Base-by-base conservation (phyloP, 257 asterid genomes). In the Striga asiatica region DNA sequence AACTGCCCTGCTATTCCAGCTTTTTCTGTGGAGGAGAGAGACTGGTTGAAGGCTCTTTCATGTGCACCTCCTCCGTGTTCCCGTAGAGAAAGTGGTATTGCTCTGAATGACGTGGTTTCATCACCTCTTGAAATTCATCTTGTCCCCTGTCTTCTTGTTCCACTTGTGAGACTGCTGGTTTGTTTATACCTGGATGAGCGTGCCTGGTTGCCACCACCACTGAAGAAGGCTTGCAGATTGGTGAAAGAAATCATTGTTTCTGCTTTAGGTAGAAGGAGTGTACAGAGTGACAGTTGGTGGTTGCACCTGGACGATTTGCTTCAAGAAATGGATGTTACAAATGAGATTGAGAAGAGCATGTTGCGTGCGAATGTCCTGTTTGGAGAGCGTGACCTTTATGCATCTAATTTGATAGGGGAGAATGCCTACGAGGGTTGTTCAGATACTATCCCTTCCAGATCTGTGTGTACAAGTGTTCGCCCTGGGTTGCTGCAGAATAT, bases 51-150 rank as follows among this genome's bases (percentile, higher is more conserved):
- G 74, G 97, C 99, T 69, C 80, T 88, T 53, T 74, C 81, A 18
- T 71, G 79, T 66, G 85, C 93, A 56, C 87, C 94, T 4, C 93
- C 91, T 66, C 99, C 99, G 31, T 92, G 97, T 63, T 92, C 99
- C 57, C 83, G 80, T 23, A 81, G 99, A 75, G 97, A 92, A 68
- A 86, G 84, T 73, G 97, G 95, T 46, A 53, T 75, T 72, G 86
- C 88, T 66, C 73, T 82, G 50, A 88, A 84, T 68, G 93, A 81
- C 22, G 83, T 92, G 66, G 71, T 76, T 47, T 64, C 91, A 59
- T 71, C 91, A 45, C 94, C 93, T 68, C 91, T 92, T 70, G 67
- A 76, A 54, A 41, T 67, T 50, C 85, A 79, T 83, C 89, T 88
- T 51, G 73, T 76, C 61, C 85, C 94, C 35, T 82, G 88, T 72